Percentiles rank a stretch among this genome's conserved stretches.
Evolutionary conservation across 768 basidiomycete species (phyloP).

Genomic region (Leccinum subgranulosum): DNA sequence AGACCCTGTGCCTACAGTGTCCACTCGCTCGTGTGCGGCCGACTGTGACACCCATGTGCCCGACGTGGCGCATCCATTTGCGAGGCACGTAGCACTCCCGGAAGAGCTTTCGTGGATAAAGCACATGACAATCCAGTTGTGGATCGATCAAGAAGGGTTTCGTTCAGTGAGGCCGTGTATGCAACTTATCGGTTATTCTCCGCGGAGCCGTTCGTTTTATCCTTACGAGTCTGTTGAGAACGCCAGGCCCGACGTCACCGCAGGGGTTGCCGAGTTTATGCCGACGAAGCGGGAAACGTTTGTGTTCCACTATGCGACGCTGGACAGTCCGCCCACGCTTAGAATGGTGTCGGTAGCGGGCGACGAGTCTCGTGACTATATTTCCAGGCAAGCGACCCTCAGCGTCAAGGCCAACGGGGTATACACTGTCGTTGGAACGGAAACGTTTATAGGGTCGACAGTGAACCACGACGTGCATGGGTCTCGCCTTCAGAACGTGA

Average conservation of each 20-base stretch:
- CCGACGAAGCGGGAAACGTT: constrained; percentile 57
- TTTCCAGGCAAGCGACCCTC: constrained; percentile 72
- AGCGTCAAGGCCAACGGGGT: constrained; percentile 68
- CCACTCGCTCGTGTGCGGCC: constrained; percentile 3
- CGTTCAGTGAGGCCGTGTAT: constrained; percentile 59
- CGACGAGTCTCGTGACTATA: constrained; percentile 69
- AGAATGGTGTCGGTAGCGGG: constrained; percentile 64
- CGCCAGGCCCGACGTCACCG: constrained; percentile 32
- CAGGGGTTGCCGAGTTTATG: constrained; percentile 61
- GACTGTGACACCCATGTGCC: constrained; percentile 1
- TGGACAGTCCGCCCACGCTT: constrained; percentile 67
- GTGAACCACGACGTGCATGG: constrained; percentile 18
- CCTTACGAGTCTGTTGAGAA: constrained; percentile 27
- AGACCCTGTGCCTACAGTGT: constrained; percentile 4
- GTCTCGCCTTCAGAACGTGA: constrained; percentile 29
- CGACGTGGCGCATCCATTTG: constrained; percentile 5
- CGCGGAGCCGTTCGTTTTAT: constrained; percentile 26
- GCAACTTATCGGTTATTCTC: constrained; percentile 52
- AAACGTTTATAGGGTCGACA: constrained; percentile 34
- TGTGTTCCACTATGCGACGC: constrained; percentile 67
- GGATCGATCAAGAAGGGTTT: constrained; percentile 85
- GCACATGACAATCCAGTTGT: constrained; percentile 53
- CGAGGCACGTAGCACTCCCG: constrained; percentile 29
- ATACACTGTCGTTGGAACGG: constrained; percentile 69
- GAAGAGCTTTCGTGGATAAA: constrained; percentile 51